Conservation (phyloP, 2,329 filamentous ascomycete genomes). For the Fusarium marasasianum region DNA sequence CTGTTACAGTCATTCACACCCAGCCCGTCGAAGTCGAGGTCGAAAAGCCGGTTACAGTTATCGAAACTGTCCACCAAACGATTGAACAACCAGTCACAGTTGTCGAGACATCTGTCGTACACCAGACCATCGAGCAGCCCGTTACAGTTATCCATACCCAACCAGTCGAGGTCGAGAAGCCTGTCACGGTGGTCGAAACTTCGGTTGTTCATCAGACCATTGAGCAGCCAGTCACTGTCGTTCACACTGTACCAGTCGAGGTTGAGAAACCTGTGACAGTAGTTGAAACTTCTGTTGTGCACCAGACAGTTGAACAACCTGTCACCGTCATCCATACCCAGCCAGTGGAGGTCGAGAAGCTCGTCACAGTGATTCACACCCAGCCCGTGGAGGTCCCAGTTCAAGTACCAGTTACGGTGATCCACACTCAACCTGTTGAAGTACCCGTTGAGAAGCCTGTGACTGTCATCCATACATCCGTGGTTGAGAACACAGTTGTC, state of each 20-base stretch:
- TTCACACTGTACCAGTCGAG: background rate
- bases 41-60: slow-evolving; percentile 12
- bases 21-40: slow-evolving; percentile 1
- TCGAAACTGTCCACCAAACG: slow-evolving; percentile 8
- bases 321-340: slow-evolving; percentile 17
- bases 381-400: background rate
- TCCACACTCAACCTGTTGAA: background rate
- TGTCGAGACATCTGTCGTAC: background rate
- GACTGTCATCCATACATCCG: slow-evolving; percentile 17
- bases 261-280: background rate
- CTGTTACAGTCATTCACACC: slow-evolving; percentile 4
- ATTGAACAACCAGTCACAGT: slow-evolving; percentile 9
- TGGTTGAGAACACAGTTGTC: slow-evolving; percentile 11
- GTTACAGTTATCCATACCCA: background rate
- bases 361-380: slow-evolving; percentile 6
- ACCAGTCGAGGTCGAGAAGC: background rate
- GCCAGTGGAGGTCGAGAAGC: background rate
- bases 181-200: background rate
- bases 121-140: background rate
- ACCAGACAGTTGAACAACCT: slow-evolving; percentile 5
- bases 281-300: slow-evolving; percentile 10
- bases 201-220: background rate
- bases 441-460: slow-evolving; percentile 1
- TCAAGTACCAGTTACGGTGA: slow-evolving; percentile 1
- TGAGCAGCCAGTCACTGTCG: background rate